Conservation (phyloP, 805 yeast species). For the Lipomyces chichibuensis region DNA sequence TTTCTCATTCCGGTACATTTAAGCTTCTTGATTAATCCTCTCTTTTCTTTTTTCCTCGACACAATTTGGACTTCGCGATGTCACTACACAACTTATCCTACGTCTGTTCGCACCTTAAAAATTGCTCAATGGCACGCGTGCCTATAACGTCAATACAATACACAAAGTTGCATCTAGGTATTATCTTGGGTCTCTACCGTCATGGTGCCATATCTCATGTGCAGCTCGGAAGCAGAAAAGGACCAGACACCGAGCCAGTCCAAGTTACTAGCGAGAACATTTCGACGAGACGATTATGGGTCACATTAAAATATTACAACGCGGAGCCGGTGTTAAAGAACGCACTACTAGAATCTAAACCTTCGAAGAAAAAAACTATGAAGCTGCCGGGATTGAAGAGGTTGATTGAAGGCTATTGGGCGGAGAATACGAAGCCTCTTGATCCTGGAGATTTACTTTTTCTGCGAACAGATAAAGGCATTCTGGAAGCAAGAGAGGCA, state of each 20-base stretch:
- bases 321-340: conserved; percentile 74
- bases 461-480: conserved; percentile 56
- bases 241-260: conserved; percentile 67
- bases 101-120: conserved; percentile 85
- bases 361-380: conserved; percentile 74
- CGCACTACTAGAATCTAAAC: conserved; percentile 77
- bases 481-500: conserved; percentile 83
- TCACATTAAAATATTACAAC: conserved; percentile 85
- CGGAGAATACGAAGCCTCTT: conserved; percentile 75
- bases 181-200: conserved; percentile 81
- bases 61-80: conserved; percentile 8
- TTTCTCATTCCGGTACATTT: not conserved
- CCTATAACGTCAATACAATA: conserved; percentile 81
- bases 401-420: conserved; percentile 73
- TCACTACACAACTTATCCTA: conserved; percentile 55
- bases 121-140: conserved; percentile 74
- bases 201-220: conserved; percentile 87
- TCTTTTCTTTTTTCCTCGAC: not conserved
- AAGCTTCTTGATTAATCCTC: not conserved
- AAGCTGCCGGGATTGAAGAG: conserved; percentile 65
- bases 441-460: conserved; percentile 89
- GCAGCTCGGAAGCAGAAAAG: conserved; percentile 79
- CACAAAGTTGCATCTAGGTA: conserved; percentile 77
- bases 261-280: conserved; percentile 70
- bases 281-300: conserved; percentile 84